phyloP scores from a whole-genome alignment of 257 asterid species.

The Striga asiatica region DNA sequence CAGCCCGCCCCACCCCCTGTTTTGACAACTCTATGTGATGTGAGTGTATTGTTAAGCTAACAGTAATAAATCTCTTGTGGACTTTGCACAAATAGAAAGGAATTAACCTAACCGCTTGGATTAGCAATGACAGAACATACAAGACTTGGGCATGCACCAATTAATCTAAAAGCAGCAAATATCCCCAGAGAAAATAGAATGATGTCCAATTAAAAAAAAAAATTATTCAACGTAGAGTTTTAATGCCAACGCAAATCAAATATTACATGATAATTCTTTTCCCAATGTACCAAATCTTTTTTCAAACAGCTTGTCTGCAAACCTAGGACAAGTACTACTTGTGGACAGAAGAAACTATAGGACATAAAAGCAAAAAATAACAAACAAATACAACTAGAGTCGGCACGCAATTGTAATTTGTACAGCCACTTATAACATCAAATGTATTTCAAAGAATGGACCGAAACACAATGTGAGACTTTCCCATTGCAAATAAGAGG shows the following conservation, averaged over 20 bases:
- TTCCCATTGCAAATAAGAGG: constrained; percentile 4
- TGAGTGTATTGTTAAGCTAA: too few relatives aligned
- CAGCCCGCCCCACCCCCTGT: too few relatives aligned
- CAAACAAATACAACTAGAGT: constrained; percentile 26
- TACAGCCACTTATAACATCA: constrained; percentile 20
- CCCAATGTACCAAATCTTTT: constrained; percentile 14
- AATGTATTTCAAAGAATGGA: constrained; percentile 30
- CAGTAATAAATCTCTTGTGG: too few relatives aligned
- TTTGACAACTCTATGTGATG: too few relatives aligned
- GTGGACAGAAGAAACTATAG: constrained; percentile 21
- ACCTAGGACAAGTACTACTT: constrained; percentile 23
- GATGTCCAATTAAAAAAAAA: neutral
- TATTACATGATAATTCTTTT: constrained; percentile 16
- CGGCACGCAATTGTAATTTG: constrained; percentile 14
- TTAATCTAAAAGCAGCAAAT: too few relatives aligned
- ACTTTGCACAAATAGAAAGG: too few relatives aligned
- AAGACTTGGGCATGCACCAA: too few relatives aligned
- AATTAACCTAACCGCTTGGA: too few relatives aligned
- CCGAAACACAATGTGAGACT: constrained; percentile 1
- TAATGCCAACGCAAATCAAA: constrained; percentile 26
- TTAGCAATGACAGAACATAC: too few relatives aligned
- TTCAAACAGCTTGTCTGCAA: constrained; percentile 16
- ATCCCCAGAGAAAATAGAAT: too few relatives aligned
- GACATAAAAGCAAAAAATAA: constrained; percentile 20
- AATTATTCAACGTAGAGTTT: constrained; percentile 22